Percentiles rank a stretch among this genome's conserved stretches.
Evolutionary conservation across 164 flowering plant genomes (phyloP).

Genomic region (Tetracentron sinense): DNA sequence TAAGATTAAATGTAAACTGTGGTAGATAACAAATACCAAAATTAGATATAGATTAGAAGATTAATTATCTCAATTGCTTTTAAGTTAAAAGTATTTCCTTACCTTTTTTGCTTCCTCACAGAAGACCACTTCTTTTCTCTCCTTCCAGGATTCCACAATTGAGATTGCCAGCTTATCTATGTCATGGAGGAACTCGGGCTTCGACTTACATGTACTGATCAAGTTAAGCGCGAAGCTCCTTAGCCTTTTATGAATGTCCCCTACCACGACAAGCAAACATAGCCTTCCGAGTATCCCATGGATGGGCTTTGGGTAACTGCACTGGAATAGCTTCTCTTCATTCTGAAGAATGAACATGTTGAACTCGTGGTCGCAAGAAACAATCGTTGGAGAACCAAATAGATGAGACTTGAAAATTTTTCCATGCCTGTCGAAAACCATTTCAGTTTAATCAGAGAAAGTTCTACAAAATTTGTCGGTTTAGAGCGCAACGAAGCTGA

Average conservation of each 20-base stretch:
- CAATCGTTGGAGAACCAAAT: conserved; percentile 61
- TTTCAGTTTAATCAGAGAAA: not conserved
- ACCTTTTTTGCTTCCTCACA: conserved; percentile 56
- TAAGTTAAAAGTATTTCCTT: not conserved
- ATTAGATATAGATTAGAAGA: not conserved
- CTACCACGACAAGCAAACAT: conserved; percentile 50
- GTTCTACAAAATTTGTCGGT: too few relatives aligned
- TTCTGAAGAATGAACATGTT: conserved; percentile 72
- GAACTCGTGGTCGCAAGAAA: conserved; percentile 76
- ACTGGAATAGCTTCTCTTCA: conserved; percentile 63
- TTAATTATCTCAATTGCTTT: not conserved
- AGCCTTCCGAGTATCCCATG: conserved; percentile 64
- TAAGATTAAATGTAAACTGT: conserved; percentile 63
- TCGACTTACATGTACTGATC: conserved; percentile 33
- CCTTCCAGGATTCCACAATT: conserved; percentile 51
- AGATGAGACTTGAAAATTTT: conserved; percentile 70
- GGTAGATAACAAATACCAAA: not conserved
- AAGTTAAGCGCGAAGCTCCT: conserved; percentile 42
- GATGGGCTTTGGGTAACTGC: conserved; percentile 65
- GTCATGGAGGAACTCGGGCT: conserved; percentile 31
- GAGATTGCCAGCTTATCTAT: conserved; percentile 41
- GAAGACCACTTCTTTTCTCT: conserved; percentile 30
- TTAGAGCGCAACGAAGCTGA: too few relatives aligned
- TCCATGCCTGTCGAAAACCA: conserved; percentile 52
- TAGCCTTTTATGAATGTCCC: conserved; percentile 62